Base-by-base conservation (phyloP, 2,329 filamentous ascomycete genomes). In the Diaporthe vaccinii region DNA sequence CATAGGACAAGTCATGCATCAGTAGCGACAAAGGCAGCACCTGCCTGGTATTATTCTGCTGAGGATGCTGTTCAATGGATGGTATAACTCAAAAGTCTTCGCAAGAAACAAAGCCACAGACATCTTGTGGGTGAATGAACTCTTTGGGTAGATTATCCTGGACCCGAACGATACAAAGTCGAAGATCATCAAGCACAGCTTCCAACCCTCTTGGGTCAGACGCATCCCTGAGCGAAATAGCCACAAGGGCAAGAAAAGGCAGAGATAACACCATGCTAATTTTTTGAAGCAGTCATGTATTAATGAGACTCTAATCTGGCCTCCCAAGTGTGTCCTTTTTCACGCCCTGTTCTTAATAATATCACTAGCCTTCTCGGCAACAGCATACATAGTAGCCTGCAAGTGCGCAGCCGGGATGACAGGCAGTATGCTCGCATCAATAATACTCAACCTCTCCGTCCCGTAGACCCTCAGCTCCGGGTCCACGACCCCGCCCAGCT, bases 381-480 rank as follows among this genome's bases (percentile, higher is more conserved):
- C 39, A 41, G 20, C 76, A 73, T 76, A 76, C 36, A 76, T 72
- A 8, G 77, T 73, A 44, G 76, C 77, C 28, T 77, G 76, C 58
- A 79, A 61, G 75, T 82, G 80, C 25, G 28, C 73, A 4, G 31
- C 44, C 10, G 65, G 65, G 25, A 71, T 55, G 22, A 86, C 76
- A 3, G 86, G 86, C 28, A 86, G 81, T 39, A 87, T 81, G 20
- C 84, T 84, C 6, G 84, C 82, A 76, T 87, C 86, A 8, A 86
- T 84, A 34, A 87, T 80, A n/a, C 86, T 81, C 53, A 87, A 78
- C 73, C 86, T 85, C 31, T 79, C 78, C 15, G 82, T 84, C 3
- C 86, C 86, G 76, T 86, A 86, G 0, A 87, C 86, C 61, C 81
- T 77, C 46, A 87, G 78, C 46, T 83, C 78, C 2, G 82, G 76